A percentile compares a stretch with the other conserved stretches of the same genome.
Evolutionary conservation across 78 protist species (phyloP).

Genomic region (Dictyostelium capitatum): DNA sequence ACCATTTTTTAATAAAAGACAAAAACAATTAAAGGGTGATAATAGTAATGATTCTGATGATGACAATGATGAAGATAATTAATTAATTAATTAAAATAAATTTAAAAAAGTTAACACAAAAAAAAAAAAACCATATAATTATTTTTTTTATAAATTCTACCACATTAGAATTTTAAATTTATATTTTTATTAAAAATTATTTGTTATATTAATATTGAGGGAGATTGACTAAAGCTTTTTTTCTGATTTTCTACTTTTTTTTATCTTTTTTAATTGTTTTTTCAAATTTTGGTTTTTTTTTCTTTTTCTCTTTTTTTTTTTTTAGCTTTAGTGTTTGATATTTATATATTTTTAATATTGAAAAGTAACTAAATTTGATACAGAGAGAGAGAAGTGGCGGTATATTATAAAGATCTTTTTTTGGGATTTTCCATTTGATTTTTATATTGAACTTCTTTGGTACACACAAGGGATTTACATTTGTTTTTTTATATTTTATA

Average conservation of each 20-base stretch:
- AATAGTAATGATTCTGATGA: not conserved
- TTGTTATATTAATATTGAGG: not conserved
- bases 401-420: constrained; percentile 1
- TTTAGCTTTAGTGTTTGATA: not conserved
- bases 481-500: not conserved
- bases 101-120: too few relatives aligned
- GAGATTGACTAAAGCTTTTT: not conserved
- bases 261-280: not conserved
- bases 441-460: not conserved
- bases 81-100: not conserved
- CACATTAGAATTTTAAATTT: too few relatives aligned
- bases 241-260: not conserved
- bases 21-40: too few relatives aligned
- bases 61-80: not conserved
- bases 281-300: not conserved
- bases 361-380: not conserved
- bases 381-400: not conserved
- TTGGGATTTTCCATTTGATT: not conserved
- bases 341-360: not conserved
- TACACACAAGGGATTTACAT: not conserved
- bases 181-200: too few relatives aligned
- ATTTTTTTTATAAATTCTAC: too few relatives aligned
- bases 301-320: not conserved
- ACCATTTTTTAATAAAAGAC: constrained; percentile 47
- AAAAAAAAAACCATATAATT: not conserved